Evolutionary conservation across 2,329 filamentous ascomycete species (phyloP).

Genomic region (Tolypocladium tropicale): DNA sequence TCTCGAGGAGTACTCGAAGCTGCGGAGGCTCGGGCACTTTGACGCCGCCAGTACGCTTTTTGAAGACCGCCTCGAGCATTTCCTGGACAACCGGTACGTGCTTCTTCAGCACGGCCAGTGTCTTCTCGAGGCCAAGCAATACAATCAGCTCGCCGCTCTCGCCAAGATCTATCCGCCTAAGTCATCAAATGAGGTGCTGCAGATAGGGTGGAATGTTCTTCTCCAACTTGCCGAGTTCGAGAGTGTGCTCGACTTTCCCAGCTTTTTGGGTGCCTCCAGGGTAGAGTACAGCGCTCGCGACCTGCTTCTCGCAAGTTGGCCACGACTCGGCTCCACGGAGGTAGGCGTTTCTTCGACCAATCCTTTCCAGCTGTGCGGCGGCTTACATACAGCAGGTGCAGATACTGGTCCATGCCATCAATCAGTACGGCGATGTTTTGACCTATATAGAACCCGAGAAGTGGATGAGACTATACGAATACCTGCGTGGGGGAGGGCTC

Average conservation of each 20-base stretch:
- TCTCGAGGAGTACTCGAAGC: background rate
- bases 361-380: background rate
- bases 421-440: background rate
- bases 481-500: background rate
- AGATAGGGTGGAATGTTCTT: background rate
- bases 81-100: background rate
- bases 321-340: background rate
- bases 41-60: background rate
- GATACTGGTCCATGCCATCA: background rate
- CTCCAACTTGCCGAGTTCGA: background rate
- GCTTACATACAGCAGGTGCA: background rate
- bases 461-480: background rate
- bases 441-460: background rate
- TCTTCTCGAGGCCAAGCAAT: background rate
- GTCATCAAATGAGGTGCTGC: background rate
- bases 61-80: background rate
- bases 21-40: constrained; percentile 1
- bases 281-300: background rate
- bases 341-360: background rate
- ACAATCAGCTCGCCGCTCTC: background rate
- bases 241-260: background rate
- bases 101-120: constrained; percentile 1
- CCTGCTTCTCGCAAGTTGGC: background rate
- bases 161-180: background rate
- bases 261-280: background rate